These are phyloP conservation scores for Lactarius vividus DNA, from an alignment of 768 basidiomycete genomes.

Conservation along the genomic window DNA sequence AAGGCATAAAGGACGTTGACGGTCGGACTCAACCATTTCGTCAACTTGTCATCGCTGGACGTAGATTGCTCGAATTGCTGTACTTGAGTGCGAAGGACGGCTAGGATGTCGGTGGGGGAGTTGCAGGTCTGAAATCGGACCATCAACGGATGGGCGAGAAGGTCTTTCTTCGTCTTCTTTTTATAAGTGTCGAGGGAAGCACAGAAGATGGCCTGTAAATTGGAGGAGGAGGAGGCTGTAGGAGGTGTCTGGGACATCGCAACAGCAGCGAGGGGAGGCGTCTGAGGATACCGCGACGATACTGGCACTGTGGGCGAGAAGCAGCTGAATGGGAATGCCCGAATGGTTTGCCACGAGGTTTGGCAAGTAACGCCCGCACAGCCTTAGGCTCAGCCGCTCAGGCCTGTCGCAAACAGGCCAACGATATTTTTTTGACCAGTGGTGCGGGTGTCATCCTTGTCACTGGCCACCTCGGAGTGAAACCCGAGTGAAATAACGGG, in stretches of 20 bases:
- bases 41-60: background rate
- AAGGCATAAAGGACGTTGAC: background rate
- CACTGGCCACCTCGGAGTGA: too few relatives aligned
- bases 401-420: too few relatives aligned
- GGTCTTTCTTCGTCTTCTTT: background rate
- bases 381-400: too few relatives aligned
- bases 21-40: background rate
- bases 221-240: background rate
- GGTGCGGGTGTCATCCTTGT: too few relatives aligned
- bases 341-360: too few relatives aligned
- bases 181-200: background rate
- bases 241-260: background rate
- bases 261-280: background rate
- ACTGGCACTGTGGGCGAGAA: too few relatives aligned
- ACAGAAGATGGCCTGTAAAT: background rate
- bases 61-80: background rate
- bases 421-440: too few relatives aligned
- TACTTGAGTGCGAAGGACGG: too few relatives aligned
- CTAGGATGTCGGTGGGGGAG: too few relatives aligned
- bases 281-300: background rate
- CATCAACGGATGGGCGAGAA: background rate
- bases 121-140: background rate
- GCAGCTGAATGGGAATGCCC: too few relatives aligned
- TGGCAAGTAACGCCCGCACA: too few relatives aligned
- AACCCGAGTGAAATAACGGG: too few relatives aligned